phyloP scores from a whole-genome alignment of 306 rosid genomes.

The Cucumis sativus region DNA sequence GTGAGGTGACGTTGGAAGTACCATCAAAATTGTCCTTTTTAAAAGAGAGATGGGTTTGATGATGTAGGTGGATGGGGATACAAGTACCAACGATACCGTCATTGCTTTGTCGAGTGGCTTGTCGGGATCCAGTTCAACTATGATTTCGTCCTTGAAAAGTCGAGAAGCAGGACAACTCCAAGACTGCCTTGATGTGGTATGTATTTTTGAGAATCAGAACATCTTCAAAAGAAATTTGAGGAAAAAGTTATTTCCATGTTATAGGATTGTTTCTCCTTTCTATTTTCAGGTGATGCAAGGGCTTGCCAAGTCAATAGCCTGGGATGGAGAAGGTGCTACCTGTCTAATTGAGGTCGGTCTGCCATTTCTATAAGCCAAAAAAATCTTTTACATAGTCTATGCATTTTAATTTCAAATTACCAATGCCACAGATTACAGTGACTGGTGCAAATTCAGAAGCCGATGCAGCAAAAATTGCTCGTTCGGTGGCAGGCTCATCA shows the following conservation, averaged over 20 bases:
- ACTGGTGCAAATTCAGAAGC: conserved; percentile 61
- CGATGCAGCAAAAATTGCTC: conserved; percentile 87
- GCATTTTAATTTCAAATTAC: background rate
- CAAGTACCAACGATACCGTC: conserved; percentile 91
- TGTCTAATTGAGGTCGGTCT: conserved; percentile 94
- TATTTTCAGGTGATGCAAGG: conserved; percentile 86
- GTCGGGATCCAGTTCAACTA: conserved; percentile 34
- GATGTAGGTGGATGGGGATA: conserved; percentile 90
- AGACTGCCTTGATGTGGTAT: conserved; percentile 73
- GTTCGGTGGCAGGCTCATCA: conserved; percentile 79
- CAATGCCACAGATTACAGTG: conserved; percentile 44
- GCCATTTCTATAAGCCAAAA: conserved; percentile 14
- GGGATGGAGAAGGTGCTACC: conserved; percentile 99
- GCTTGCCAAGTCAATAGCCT: conserved; percentile 92
- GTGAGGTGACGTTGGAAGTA: background rate
- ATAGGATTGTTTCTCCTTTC: background rate
- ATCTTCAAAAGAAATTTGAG: background rate
- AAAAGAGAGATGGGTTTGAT: background rate
- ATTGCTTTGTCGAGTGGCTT: conserved; percentile 90
- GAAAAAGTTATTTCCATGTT: too few relatives aligned
- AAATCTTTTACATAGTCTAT: background rate
- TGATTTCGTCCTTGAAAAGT: conserved; percentile 48
- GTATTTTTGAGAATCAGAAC: background rate
- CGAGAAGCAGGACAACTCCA: conserved; percentile 67
- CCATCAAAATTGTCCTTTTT: background rate